phyloP scores from a whole-genome alignment of 2,329 filamentous ascomycete genomes.

The Fusarium ramigenum region DNA sequence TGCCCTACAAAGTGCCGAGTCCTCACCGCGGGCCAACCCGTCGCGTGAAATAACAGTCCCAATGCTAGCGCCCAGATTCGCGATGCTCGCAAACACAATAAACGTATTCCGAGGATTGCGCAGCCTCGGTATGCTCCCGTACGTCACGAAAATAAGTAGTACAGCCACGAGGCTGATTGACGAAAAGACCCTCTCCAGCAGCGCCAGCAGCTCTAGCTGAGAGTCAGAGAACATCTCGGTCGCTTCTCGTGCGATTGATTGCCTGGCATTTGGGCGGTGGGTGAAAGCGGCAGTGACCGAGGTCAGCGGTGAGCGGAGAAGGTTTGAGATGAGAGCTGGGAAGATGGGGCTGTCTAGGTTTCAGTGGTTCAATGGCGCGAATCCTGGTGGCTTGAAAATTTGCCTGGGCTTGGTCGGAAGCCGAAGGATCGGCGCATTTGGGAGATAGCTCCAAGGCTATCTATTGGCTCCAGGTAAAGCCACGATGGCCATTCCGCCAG shows the following conservation, averaged over 20 bases:
- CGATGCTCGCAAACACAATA: neutral
- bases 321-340: neutral
- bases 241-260: neutral
- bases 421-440: neutral
- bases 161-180: neutral
- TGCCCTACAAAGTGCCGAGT: neutral
- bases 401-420: neutral
- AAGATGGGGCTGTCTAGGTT: neutral
- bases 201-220: neutral
- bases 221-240: neutral
- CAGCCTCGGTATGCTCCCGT: neutral
- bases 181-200: neutral
- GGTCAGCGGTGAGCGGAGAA: neutral
- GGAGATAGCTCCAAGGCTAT: neutral
- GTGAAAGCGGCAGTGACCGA: neutral
- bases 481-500: neutral
- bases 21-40: neutral
- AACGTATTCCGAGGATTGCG: neutral
- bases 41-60: neutral
- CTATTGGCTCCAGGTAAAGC: neutral
- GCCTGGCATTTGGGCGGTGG: neutral
- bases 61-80: neutral
- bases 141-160: neutral
- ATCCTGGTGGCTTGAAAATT: neutral
- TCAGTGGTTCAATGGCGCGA: neutral